Evolutionary conservation across 495 filamentous ascomycete species (phyloP), one percentile per base, ranked within the genome.

Genomic region (Aspergillus diversus): DNA sequence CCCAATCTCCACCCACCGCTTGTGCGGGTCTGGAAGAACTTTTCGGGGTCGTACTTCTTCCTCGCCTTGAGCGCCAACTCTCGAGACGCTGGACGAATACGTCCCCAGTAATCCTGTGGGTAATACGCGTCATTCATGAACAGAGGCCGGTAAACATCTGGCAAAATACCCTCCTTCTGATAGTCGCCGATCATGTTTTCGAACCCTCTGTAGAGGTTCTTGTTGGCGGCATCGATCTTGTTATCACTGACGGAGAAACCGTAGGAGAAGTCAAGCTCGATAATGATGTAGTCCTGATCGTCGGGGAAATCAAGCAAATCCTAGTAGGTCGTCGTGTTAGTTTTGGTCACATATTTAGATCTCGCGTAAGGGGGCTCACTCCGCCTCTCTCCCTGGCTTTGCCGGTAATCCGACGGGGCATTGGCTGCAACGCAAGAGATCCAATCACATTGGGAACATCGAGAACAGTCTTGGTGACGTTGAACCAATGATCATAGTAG

Each of bases 81-180:
- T 48, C 80, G 71, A 32, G 77, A 85, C 39, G 65, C 77, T 3
- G 76, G 74, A 51, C 75, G 73, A 63, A 87, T 74, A 12, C 85
- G 75, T 2, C 79, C 81, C 74, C 84, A 87, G 69, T 85, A 87
- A 63, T 87, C 85, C 72, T 88, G 81, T 32, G 77, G 71, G 55
- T 75, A 82, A 70, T 83, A 84, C 1, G 78, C 80, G 60, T 88
- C 84, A 67, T 86, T 88, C 84, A 83, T 81, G 73, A 87, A 87
- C 0, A 88, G 60, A 5, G 84, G 84, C 43, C 85, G 72, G 61
- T 83, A 85, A 33, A 79, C 83, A 39, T 85, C 76, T 0, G 79
- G 77, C 9, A 82, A 65, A 1, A 80, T 75, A 35, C 78, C 72
- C 13, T 81, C 61, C 34, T 80, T 66, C 51, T 85, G 76, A 61